A percentile compares a stretch with the other conserved stretches of the same genome.
Conservation (phyloP, 192 early-diverging fungal species). For the Podila minutissima region DNA sequence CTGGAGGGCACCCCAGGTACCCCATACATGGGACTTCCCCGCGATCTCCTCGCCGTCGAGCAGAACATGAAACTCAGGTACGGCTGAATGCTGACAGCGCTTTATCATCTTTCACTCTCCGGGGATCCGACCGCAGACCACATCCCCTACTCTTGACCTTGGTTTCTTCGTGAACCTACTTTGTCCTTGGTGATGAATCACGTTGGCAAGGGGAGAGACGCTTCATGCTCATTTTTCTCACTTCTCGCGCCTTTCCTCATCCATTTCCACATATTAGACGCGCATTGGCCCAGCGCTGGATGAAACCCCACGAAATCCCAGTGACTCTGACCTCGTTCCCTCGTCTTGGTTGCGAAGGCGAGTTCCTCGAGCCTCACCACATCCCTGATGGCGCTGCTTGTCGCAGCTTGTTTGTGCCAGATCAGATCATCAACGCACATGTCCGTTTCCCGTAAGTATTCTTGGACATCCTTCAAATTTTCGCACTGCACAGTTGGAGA, state of each 20-base stretch:
- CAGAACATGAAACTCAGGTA: constrained; percentile 81
- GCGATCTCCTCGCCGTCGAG: constrained; percentile 86
- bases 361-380: constrained; percentile 75
- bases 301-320: constrained; percentile 78
- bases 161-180: neutral
- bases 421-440: constrained; percentile 95
- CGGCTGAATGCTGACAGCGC: neutral
- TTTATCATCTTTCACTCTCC: constrained; percentile 11
- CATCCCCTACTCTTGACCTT: neutral
- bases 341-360: constrained; percentile 83
- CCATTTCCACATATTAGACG: constrained; percentile 61
- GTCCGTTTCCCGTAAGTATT: constrained; percentile 83
- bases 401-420: constrained; percentile 91
- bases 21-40: constrained; percentile 87
- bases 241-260: constrained; percentile 4
- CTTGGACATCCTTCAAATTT: neutral
- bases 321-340: constrained; percentile 91
- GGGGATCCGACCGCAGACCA: neutral
- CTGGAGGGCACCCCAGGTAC: constrained; percentile 93
- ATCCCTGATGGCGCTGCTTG: constrained; percentile 74
- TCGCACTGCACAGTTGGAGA: neutral
- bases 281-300: constrained; percentile 65
- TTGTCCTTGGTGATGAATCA: neutral
- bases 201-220: too few species aligned
- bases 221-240: neutral